Base-by-base conservation (phyloP, 2,329 filamentous ascomycete species). In the Xylogone sp. region DNA sequence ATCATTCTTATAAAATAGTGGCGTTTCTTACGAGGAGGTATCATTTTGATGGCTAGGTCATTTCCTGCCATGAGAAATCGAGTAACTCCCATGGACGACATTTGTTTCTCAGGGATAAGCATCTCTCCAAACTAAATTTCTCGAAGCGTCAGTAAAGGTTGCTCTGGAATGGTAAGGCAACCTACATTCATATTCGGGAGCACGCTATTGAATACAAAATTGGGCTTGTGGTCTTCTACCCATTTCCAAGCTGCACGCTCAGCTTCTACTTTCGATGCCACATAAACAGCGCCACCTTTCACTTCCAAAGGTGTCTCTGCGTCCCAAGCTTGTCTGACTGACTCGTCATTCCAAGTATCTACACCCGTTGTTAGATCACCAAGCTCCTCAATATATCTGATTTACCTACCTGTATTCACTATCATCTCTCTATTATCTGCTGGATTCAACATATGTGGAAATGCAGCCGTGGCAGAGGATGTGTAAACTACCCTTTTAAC, bases 321-420 rank as follows among this genome's bases (percentile, higher is more conserved):
- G n/a, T 16, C n/a, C 66, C 67, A 71, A 10, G 31, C 46, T 12
- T 21, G 13, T 13, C 19, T 10, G 3, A 42, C 29, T 4, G 46
- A 27, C 18, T 19, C 27, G 6, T 48, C 46, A 42, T 48, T 42
- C 27, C 31, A 48, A 3, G 46, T 48, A 21, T 48, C 27, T 34
- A 46, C 10, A n/a, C 10, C 5, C 24, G 10, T 27, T 27, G 24
- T 27, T 6, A 27, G 6, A 27, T 27, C 5, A 27, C 10, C 10
- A 27, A 10, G 10, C 24, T 27, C 10, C 24, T 27, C 24, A 10
- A 6, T 10, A 27, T 27, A 6, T 27, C n/a, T n/a, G n/a, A n/a
- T n/a, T n/a, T 27, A 27, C 24, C 10, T 5, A 27, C 24, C 24
- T 27, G 5, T 10, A 27, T 5, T 27, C 24, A 27, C n/a, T n/a